Percentiles rank a stretch among this genome's conserved stretches.
Conservation (phyloP, 352 stramenopile species). For the Phytophthora hibernalis region DNA sequence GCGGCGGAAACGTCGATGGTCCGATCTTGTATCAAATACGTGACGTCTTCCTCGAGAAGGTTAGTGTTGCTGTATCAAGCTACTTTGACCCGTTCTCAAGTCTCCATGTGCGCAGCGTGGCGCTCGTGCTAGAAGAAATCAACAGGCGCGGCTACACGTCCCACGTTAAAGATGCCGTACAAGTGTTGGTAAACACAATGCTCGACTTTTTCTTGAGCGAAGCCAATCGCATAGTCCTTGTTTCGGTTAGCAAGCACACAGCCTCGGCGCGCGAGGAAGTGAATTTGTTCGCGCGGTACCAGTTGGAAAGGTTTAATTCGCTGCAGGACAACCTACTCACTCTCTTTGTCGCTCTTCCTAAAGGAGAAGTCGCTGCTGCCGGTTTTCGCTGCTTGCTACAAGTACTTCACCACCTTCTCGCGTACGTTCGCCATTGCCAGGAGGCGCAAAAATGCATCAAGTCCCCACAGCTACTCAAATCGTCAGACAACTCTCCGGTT, state of each 20-base stretch:
- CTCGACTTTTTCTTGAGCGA: conserved; percentile 40
- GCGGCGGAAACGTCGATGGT: conserved; percentile 24
- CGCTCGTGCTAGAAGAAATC: conserved; percentile 62
- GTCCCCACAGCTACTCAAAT: conserved; percentile 50
- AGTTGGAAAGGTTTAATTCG: conserved; percentile 57
- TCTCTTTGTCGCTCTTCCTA: conserved; percentile 65
- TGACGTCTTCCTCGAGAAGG: conserved; percentile 60
- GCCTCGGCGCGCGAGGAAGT: conserved; percentile 7
- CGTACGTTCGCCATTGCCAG: conserved; percentile 56
- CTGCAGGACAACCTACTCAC: conserved; percentile 73
- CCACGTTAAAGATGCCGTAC: conserved; percentile 38
- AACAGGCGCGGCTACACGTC: conserved; percentile 32
- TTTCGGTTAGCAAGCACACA: conserved; percentile 43
- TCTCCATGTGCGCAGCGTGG: conserved; percentile 60
- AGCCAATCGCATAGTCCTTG: conserved; percentile 51
- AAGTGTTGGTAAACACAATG: conserved; percentile 36
- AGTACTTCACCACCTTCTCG: conserved; percentile 68
- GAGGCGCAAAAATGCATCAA: conserved; percentile 43
- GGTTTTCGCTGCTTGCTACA: conserved; percentile 70
- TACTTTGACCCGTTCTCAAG: conserved; percentile 73
- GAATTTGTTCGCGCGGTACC: conserved; percentile 44
- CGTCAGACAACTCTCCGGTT: conserved; percentile 58
- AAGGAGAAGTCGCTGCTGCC: conserved; percentile 21
- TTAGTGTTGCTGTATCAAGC: conserved; percentile 35
- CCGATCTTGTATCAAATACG: conserved; percentile 54